Conservation (phyloP, 345 rosid species). For the Lenwebbia sp. region DNA sequence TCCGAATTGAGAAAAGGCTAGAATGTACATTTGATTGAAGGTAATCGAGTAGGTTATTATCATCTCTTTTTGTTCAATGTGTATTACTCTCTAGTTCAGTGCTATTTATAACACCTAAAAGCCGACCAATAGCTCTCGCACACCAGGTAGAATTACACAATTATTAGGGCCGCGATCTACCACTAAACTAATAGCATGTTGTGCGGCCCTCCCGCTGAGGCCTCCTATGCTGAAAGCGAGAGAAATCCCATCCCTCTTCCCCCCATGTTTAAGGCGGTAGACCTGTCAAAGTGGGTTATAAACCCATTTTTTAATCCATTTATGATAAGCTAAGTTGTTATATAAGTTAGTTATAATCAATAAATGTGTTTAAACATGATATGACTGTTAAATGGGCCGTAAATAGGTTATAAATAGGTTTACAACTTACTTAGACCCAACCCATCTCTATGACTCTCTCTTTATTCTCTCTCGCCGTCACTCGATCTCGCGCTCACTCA, state of each 20-base stretch:
- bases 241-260: neutral
- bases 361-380: too few relatives aligned
- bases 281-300: too few relatives aligned
- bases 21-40: neutral
- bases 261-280: neutral
- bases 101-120: neutral
- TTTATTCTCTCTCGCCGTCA: too few relatives aligned
- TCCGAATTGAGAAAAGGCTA: neutral
- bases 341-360: too few relatives aligned
- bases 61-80: neutral
- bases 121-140: neutral
- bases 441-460: too few relatives aligned
- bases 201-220: fast-evolving
- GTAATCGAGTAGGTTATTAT: neutral
- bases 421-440: too few relatives aligned
- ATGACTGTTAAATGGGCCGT: too few relatives aligned
- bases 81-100: neutral
- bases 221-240: neutral
- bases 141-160: neutral
- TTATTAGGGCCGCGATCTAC: neutral
- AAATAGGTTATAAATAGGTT: too few relatives aligned
- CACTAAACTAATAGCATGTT: neutral
- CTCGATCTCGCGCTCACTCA: too few relatives aligned
- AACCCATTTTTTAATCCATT: too few relatives aligned
- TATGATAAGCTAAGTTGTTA: too few relatives aligned